Percentiles rank a stretch among this genome's conserved stretches.
Conservation (phyloP, 129 eudicot genomes). For the Centaurea solstitialis region DNA sequence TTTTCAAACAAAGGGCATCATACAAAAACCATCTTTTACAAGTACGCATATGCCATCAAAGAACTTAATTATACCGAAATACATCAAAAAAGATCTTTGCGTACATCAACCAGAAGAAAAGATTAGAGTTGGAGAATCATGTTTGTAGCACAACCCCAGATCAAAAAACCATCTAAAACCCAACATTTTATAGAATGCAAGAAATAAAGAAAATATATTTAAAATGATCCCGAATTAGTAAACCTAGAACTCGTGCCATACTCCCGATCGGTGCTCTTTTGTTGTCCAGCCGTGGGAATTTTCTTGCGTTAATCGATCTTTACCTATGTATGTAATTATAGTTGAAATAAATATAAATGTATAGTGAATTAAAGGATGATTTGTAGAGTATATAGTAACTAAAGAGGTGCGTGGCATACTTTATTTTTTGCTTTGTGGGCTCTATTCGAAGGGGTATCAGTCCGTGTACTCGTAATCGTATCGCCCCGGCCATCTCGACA, state of each 20-base stretch:
- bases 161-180: conserved; percentile 5
- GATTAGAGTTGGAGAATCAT: background rate
- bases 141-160: background rate
- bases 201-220: conserved; percentile 69
- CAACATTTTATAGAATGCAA: background rate
- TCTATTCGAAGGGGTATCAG: conserved; percentile 87
- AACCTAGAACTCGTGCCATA: conserved; percentile 82
- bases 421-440: conserved; percentile 94
- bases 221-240: conserved; percentile 84
- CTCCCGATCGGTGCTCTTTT: conserved; percentile 65
- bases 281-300: conserved; percentile 87
- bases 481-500: conserved; percentile 97
- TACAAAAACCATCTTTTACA: background rate
- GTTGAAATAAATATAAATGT: background rate
- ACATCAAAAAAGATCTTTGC: background rate
- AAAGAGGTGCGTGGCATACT: conserved; percentile 52
- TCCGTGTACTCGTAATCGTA: conserved; percentile 96
- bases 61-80: no score
- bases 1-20: background rate
- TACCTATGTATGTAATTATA: no score
- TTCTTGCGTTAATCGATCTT: conserved; percentile 78
- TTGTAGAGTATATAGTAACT: background rate
- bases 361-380: background rate
- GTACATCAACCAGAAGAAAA: background rate
- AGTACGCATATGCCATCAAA: background rate